Evolutionary conservation across 352 stramenopile species (phyloP).

Genomic region (Pythium periplocum): DNA sequence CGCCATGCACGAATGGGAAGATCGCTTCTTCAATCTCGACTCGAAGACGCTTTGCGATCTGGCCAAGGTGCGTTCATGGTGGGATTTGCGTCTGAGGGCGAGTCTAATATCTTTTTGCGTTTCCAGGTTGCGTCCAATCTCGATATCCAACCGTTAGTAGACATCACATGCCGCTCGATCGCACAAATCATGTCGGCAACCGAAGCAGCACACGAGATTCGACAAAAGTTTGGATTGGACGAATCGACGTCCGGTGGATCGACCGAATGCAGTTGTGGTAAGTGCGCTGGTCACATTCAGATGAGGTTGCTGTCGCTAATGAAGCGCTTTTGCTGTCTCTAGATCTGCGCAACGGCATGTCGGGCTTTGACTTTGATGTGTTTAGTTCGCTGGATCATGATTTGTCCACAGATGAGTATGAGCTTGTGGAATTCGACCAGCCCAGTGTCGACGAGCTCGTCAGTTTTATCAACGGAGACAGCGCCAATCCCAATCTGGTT

Average conservation of each 20-base stretch:
- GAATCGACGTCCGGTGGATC: slow-evolving; percentile 21
- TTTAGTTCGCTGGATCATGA: slow-evolving; percentile 76
- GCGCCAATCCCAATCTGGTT: slow-evolving; percentile 13
- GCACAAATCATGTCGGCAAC: slow-evolving; percentile 82
- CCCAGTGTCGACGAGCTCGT: slow-evolving; percentile 78
- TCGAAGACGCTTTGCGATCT: slow-evolving; percentile 77
- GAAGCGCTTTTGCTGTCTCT: background rate
- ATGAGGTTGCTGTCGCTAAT: slow-evolving; percentile 5
- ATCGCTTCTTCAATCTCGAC: slow-evolving; percentile 62
- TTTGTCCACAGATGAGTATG: slow-evolving; percentile 69
- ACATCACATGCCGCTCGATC: slow-evolving; percentile 76
- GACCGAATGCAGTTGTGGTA: slow-evolving; percentile 47
- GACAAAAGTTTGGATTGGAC: slow-evolving; percentile 75
- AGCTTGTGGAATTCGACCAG: slow-evolving; percentile 78
- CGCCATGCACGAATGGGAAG: slow-evolving; percentile 58
- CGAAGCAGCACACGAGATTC: slow-evolving; percentile 64
- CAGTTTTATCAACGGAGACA: slow-evolving; percentile 74
- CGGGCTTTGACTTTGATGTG: slow-evolving; percentile 74
- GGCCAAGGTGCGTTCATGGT: slow-evolving; percentile 35
- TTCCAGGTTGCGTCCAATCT: slow-evolving; percentile 61
- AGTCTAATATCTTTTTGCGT: background rate
- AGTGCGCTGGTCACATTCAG: too few species aligned
- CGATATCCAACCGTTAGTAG: slow-evolving; percentile 76
- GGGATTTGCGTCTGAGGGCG: too few species aligned
- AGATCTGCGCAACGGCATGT: slow-evolving; percentile 53